Evolutionary conservation across 2,329 filamentous ascomycete genomes (phyloP).

Genomic region (Fusarium sp.): DNA sequence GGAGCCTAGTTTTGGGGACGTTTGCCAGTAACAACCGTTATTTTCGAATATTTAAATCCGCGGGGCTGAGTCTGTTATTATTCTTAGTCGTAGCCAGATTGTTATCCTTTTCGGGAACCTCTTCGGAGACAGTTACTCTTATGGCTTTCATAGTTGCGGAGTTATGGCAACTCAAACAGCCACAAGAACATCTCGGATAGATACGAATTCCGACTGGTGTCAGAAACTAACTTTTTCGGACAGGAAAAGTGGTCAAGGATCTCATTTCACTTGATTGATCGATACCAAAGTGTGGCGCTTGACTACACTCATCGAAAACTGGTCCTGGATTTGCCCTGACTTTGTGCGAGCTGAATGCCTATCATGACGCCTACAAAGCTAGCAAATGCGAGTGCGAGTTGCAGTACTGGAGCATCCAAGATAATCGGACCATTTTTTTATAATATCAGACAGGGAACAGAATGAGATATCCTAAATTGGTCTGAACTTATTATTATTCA

Average conservation of each 20-base stretch:
- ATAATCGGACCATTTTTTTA: not conserved
- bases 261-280: constrained; percentile 24
- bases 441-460: not conserved
- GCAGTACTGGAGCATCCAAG: not conserved
- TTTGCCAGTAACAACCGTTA: not conserved
- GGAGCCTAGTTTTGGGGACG: not conserved
- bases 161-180: constrained; percentile 4
- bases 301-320: not conserved
- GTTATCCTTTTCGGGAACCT: not conserved
- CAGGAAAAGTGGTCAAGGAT: constrained; percentile 3
- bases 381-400: constrained; percentile 26
- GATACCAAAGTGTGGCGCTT: constrained; percentile 14
- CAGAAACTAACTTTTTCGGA: constrained; percentile 12
- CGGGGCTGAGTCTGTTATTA: constrained; percentile 19
- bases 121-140: not conserved
- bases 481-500: not conserved
- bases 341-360: constrained; percentile 23
- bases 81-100: not conserved
- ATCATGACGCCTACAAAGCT: constrained; percentile 28
- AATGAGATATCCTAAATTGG: not conserved
- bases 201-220: constrained; percentile 17
- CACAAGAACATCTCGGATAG: constrained; percentile 19
- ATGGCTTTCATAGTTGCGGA: constrained; percentile 32
- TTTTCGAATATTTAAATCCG: constrained; percentile 15
- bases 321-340: constrained; percentile 3